A percentile compares a stretch with the other conserved stretches of the same genome.
Evolutionary conservation across 2,329 filamentous ascomycete genomes (phyloP).

Genomic region (Golovinomyces cichoracearum): DNA sequence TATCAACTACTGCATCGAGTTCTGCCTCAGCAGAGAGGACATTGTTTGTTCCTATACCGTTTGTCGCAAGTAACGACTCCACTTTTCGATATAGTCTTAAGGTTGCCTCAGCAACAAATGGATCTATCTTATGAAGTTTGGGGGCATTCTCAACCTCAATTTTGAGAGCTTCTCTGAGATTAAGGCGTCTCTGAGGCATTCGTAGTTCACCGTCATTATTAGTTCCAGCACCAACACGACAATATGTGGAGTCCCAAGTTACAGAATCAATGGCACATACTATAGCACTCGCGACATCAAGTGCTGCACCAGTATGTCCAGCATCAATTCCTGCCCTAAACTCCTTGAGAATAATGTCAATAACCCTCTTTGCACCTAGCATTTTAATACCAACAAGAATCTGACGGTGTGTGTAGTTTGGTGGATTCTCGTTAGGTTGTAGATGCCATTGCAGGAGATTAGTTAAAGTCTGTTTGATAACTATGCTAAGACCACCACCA

Average conservation of each 20-base stretch:
- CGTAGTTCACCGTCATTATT: not conserved
- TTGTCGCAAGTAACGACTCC: constrained; percentile 9
- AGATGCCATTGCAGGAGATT: constrained; percentile 41
- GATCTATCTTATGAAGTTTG: constrained; percentile 10
- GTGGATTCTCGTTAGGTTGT: constrained; percentile 28
- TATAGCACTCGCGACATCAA: constrained; percentile 43
- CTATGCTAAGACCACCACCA: constrained; percentile 28
- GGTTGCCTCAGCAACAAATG: constrained; percentile 10
- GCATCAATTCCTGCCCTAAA: constrained; percentile 33
- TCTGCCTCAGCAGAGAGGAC: not conserved
- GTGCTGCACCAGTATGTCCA: constrained; percentile 31
- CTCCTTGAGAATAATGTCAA: constrained; percentile 40
- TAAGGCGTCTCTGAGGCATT: constrained; percentile 11
- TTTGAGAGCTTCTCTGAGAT: constrained; percentile 13
- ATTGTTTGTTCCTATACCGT: not conserved
- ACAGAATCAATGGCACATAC: constrained; percentile 37
- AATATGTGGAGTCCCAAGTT: constrained; percentile 10
- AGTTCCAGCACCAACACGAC: constrained; percentile 3
- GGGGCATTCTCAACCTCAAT: constrained; percentile 10
- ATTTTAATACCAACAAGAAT: constrained; percentile 34
- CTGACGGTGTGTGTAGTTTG: constrained; percentile 48
- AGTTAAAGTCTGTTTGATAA: constrained; percentile 34
- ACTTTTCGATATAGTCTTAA: constrained; percentile 14
- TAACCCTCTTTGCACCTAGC: constrained; percentile 32
- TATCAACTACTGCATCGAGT: constrained; percentile 1